A percentile compares a stretch with the other conserved stretches of the same genome.
Conservation (phyloP, 176 grass and related monocot species). For the Pharus latifolius region DNA sequence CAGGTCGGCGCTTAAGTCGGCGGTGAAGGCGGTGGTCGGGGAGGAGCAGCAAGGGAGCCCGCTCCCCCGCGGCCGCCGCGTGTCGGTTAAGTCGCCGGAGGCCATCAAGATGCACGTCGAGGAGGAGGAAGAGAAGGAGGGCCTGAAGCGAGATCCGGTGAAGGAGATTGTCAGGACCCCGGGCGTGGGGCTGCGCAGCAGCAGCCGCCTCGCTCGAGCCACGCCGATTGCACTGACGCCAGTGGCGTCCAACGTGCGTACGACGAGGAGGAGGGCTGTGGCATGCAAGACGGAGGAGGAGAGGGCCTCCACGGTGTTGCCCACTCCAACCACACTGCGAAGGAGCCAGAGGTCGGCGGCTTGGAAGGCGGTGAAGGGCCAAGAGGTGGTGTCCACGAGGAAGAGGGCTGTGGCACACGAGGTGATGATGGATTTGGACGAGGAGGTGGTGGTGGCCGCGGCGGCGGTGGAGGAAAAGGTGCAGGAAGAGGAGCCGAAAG, state of each 20-base stretch:
- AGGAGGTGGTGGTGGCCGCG: background rate
- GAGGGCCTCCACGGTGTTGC: background rate
- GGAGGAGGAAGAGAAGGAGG: constrained; percentile 26
- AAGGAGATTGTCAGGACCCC: constrained; percentile 39
- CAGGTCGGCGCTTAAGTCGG: constrained; percentile 20
- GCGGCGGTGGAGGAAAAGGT: constrained; percentile 2
- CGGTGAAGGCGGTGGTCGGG: background rate
- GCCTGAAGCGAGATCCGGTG: constrained; percentile 23
- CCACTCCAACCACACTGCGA: constrained; percentile 29
- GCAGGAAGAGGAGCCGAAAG: constrained; percentile 5
- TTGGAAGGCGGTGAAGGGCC: constrained; percentile 2
- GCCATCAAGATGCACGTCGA: constrained; percentile 31
- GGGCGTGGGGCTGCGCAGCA: constrained; percentile 15
- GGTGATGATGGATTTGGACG: constrained; percentile 24
- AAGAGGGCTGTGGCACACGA: constrained; percentile 9
- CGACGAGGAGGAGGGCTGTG: background rate
- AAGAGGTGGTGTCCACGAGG: constrained; percentile 8
- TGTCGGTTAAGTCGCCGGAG: constrained; percentile 41
- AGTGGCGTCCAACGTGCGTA: background rate
- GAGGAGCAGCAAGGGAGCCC: constrained; percentile 26
- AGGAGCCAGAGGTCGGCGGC: constrained; percentile 32
- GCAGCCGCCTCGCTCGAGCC: constrained; percentile 20
- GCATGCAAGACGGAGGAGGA: background rate
- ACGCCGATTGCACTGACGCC: constrained; percentile 3
- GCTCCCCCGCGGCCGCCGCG: constrained; percentile 33